Conservation (phyloP, 1,139 yeast species). For the Yamadazyma dushanensis region DNA sequence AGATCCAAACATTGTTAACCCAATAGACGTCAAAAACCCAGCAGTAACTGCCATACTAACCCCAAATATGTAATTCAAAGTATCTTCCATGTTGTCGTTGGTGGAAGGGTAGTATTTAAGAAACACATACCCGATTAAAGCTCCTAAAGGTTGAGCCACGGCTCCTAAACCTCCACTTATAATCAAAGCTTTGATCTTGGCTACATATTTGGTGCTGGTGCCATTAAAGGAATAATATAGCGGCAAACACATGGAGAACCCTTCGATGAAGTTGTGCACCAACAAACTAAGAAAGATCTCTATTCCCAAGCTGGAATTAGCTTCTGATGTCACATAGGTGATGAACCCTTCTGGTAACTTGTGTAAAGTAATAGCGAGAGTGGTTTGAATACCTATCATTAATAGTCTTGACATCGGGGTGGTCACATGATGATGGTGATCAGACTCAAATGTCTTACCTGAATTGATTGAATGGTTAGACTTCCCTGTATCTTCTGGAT, state of each 20-base stretch:
- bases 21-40: slow-evolving; percentile 80
- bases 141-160: slow-evolving; percentile 87
- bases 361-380: slow-evolving; percentile 83
- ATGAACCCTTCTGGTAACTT: slow-evolving; percentile 95
- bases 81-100: slow-evolving; percentile 29
- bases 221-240: slow-evolving; percentile 62
- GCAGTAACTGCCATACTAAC: slow-evolving; percentile 69
- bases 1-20: slow-evolving; percentile 82
- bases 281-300: slow-evolving; percentile 81
- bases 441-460: slow-evolving; percentile 17
- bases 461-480: slow-evolving; percentile 4
- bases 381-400: slow-evolving; percentile 87
- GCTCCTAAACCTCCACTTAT: slow-evolving; percentile 76
- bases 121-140: slow-evolving; percentile 64
- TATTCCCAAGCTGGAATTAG: slow-evolving; percentile 71
- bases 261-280: slow-evolving; percentile 92
- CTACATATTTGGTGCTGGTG: slow-evolving; percentile 17
- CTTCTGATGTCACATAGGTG: slow-evolving; percentile 75
- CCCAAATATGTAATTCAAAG: slow-evolving; percentile 55
- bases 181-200: slow-evolving; percentile 62
- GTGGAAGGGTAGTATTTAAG: slow-evolving; percentile 35
- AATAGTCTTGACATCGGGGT: slow-evolving; percentile 76
- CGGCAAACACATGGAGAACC: slow-evolving; percentile 92
- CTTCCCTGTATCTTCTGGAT: background rate
- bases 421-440: slow-evolving; percentile 79